Percentiles rank a stretch among this genome's conserved stretches.
Evolutionary conservation across 345 rosid genomes (phyloP).

Genomic region (Citrus maxima): DNA sequence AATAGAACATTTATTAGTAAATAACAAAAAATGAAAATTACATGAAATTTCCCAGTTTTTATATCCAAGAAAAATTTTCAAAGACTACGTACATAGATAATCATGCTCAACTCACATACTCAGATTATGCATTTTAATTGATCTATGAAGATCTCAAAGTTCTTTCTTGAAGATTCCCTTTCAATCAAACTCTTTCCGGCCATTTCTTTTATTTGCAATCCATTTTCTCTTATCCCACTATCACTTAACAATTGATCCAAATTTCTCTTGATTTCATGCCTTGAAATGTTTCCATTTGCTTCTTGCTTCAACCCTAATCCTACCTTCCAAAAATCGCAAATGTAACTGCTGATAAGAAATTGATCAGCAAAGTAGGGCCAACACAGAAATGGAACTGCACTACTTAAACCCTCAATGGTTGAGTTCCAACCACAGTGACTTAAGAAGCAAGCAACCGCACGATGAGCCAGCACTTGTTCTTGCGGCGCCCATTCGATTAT

Average conservation of each 20-base stretch:
- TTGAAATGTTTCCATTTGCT: slow-evolving; percentile 13
- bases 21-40: no score
- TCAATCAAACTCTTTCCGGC: neutral
- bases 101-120: no score
- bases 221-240: neutral
- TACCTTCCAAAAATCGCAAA: slow-evolving; percentile 26
- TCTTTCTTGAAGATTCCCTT: slow-evolving; percentile 9
- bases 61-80: no score
- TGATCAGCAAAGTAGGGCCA: slow-evolving; percentile 34
- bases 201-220: neutral
- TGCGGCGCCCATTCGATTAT: slow-evolving; percentile 33
- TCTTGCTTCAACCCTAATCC: neutral
- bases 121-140: neutral
- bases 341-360: slow-evolving; percentile 17
- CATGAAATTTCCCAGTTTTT: no score
- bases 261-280: slow-evolving; percentile 17
- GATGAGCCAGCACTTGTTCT: slow-evolving; percentile 31
- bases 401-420: slow-evolving; percentile 22
- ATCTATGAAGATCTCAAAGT: neutral
- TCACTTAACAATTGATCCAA: neutral
- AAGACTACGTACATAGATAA: no score
- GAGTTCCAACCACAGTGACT: slow-evolving; percentile 46
- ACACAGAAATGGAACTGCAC: slow-evolving; percentile 25
- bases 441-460: slow-evolving; percentile 29
- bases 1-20: no score